Evolutionary conservation across 176 grass and related monocot genomes (phyloP).

Genomic region (Oryza meyeriana): DNA sequence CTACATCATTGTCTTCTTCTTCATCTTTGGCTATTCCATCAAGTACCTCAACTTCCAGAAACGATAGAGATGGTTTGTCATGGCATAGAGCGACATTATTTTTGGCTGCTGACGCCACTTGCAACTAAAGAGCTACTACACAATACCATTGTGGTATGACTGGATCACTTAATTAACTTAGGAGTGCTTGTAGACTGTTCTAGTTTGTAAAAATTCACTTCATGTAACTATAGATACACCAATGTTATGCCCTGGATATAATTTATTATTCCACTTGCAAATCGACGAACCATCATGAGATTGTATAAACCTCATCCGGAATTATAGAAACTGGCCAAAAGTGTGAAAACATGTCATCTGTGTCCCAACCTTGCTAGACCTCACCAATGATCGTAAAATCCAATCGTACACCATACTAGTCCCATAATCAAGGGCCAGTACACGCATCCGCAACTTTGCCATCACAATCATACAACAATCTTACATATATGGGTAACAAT

Average conservation of each 20-base stretch:
- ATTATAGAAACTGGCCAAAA: too few species aligned
- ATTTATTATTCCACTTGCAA: neutral
- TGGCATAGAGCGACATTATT: neutral
- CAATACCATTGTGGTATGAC: neutral
- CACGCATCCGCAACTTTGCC: too few species aligned
- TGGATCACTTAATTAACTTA: neutral
- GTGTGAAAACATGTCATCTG: neutral
- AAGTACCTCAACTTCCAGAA: constrained; percentile 86
- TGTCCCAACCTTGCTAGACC: too few species aligned
- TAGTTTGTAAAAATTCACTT: neutral
- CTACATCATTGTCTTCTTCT: constrained; percentile 59
- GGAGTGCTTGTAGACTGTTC: neutral
- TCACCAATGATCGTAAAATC: too few species aligned
- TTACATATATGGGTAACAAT: too few species aligned
- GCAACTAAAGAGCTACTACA: neutral
- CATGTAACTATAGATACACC: neutral
- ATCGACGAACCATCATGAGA: neutral
- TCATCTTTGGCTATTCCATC: constrained; percentile 76
- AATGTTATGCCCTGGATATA: neutral
- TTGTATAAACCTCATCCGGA: neutral
- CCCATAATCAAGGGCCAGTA: too few species aligned
- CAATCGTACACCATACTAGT: too few species aligned
- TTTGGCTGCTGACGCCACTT: neutral
- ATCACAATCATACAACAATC: too few species aligned
- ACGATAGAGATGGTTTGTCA: constrained; percentile 31